Conservation (phyloP, 2,329 filamentous ascomycete genomes). For the Apiospora saccharicola region DNA sequence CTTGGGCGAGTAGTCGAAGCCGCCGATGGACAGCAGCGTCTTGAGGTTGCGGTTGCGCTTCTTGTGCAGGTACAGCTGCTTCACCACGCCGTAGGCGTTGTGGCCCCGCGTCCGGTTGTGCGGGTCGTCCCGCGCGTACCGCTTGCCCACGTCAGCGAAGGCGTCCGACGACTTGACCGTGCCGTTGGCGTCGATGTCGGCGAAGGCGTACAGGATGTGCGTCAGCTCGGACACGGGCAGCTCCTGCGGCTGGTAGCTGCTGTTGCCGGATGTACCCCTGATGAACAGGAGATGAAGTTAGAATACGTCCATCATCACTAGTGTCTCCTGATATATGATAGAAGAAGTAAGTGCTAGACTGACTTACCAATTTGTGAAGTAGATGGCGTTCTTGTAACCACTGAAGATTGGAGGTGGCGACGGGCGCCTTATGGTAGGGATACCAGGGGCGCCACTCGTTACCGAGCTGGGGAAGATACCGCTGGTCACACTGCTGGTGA, state of each 20-base stretch:
- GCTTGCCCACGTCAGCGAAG: slow-evolving; percentile 71
- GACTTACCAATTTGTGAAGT: slow-evolving; percentile 63
- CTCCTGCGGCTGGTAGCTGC: slow-evolving; percentile 70
- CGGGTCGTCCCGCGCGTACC: slow-evolving; percentile 65
- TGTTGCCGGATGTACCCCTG: slow-evolving; percentile 50
- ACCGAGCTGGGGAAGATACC: neutral
- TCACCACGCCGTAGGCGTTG: slow-evolving; percentile 80
- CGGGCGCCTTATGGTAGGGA: slow-evolving; percentile 23
- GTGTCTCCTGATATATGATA: neutral
- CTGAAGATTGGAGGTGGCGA: slow-evolving; percentile 24
- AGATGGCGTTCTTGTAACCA: slow-evolving; percentile 52
- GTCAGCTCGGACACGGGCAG: slow-evolving; percentile 74
- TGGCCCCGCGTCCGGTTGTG: slow-evolving; percentile 51
- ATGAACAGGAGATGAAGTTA: neutral
- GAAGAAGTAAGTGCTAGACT: neutral
- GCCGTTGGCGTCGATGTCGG: slow-evolving; percentile 53
- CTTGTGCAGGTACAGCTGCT: slow-evolving; percentile 80
- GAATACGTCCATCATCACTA: neutral
- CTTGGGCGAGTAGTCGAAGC: slow-evolving; percentile 78
- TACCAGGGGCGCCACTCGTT: neutral
- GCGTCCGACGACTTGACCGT: slow-evolving; percentile 65
- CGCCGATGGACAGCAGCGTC: slow-evolving; percentile 81
- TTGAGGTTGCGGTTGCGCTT: slow-evolving; percentile 80
- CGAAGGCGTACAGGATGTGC: slow-evolving; percentile 72
- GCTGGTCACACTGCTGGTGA: neutral